Conservation (phyloP, 805 yeast genomes). For the Yarrowia alimentaria region DNA sequence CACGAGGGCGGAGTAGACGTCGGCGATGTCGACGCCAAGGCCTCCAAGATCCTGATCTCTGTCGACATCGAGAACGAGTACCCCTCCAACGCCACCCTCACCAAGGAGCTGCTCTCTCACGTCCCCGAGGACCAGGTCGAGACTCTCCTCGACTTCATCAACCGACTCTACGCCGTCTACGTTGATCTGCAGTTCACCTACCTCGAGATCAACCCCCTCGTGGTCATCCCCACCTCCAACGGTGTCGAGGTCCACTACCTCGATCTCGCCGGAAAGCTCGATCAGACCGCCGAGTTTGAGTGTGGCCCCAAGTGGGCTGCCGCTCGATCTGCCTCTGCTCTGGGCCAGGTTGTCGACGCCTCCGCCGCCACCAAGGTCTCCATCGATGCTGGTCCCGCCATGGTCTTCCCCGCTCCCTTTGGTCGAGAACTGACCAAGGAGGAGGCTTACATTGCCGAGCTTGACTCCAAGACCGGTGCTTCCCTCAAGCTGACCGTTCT, state of each 20-base stretch:
- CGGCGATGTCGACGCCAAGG: constrained; percentile 50
- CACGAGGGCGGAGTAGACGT: constrained; percentile 52
- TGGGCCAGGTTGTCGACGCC: constrained; percentile 39
- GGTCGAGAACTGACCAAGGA: constrained; percentile 48
- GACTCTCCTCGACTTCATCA: constrained; percentile 46
- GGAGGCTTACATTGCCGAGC: constrained; percentile 50
- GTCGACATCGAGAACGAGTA: constrained; percentile 44
- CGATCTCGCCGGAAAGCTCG: constrained; percentile 50
- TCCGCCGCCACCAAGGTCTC: constrained; percentile 34
- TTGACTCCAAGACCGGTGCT: constrained; percentile 50
- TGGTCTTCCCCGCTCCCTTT: constrained; percentile 51
- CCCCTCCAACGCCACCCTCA: constrained; percentile 43
- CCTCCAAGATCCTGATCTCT: constrained; percentile 45
- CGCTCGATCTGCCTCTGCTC: constrained; percentile 46
- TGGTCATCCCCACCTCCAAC: constrained; percentile 43
- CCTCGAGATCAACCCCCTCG: constrained; percentile 49
- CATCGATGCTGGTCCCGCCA: constrained; percentile 49
- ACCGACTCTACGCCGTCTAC: constrained; percentile 48
- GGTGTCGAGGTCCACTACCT: constrained; percentile 47
- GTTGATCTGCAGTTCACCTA: constrained; percentile 49
- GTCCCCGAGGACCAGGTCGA: constrained; percentile 45
- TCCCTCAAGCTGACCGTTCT: constrained; percentile 47
- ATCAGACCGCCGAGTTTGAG: constrained; percentile 50
- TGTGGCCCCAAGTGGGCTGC: constrained; percentile 51
- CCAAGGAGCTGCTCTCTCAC: constrained; percentile 40